Conservation (phyloP, 495 filamentous ascomycete genomes). For the Trichocladium antarcticum region DNA sequence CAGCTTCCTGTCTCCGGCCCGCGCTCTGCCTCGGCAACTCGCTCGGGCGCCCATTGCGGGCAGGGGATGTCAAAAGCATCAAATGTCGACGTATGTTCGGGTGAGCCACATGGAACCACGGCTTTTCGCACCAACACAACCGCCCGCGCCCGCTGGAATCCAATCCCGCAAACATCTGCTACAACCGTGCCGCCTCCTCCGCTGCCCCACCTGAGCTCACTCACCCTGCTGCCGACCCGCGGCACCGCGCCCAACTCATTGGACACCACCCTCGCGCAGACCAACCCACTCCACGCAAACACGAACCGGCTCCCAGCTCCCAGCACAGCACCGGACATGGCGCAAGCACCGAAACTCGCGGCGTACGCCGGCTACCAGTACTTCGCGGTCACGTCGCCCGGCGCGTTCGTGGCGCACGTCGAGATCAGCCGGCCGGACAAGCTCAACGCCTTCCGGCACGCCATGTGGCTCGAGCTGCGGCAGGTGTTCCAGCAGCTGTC, state of each 20-base stretch:
- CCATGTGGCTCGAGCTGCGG: constrained; percentile 82
- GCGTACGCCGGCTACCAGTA: constrained; percentile 46
- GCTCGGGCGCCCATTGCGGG: too few relatives aligned
- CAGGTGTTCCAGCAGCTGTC: constrained; percentile 66
- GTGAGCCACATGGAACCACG: neutral
- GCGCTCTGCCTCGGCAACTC: neutral
- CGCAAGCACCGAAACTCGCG: neutral
- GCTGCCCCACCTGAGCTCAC: neutral
- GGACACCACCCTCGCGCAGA: neutral
- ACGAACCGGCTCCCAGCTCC: too few relatives aligned
- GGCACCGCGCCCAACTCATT: neutral
- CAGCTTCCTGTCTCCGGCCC: neutral
- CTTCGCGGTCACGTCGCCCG: constrained; percentile 67
- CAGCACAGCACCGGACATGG: neutral
- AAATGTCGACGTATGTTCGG: neutral
- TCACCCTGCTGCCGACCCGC: neutral
- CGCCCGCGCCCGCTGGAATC: neutral
- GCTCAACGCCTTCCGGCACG: constrained; percentile 79
- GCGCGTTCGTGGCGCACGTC: constrained; percentile 71
- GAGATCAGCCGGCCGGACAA: constrained; percentile 87
- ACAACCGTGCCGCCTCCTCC: neutral
- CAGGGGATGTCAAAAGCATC: neutral
- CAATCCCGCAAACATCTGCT: neutral
- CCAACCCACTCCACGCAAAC: too few relatives aligned
- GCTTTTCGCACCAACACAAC: neutral